Conservation (phyloP, 1,284 basidiomycete genomes). For the Rhodotorula sp. region DNA sequence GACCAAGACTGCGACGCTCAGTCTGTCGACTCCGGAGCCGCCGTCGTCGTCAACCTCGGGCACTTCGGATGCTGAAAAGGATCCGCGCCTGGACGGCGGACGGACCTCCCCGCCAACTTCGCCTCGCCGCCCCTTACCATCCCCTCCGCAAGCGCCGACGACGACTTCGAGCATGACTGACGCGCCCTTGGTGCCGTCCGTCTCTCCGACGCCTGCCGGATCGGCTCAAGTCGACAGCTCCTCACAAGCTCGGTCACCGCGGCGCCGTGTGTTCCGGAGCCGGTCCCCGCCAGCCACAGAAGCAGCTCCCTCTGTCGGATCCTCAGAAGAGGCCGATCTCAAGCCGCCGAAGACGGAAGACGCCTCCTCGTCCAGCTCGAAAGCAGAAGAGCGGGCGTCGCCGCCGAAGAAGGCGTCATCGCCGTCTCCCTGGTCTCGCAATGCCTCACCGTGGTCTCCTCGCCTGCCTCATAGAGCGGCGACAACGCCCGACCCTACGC, state of each 20-base stretch:
- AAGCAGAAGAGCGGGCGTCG: neutral
- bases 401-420: neutral
- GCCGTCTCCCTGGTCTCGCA: conserved; percentile 3
- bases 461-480: neutral
- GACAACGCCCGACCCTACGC: neutral
- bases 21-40: no score
- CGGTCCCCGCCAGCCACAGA: no score
- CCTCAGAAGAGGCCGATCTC: no score
- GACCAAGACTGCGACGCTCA: no score
- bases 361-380: neutral
- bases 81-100: no score
- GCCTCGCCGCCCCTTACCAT: neutral
- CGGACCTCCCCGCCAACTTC: neutral
- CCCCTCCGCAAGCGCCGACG: neutral
- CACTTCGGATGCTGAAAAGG: no score
- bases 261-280: neutral
- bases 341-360: neutral
- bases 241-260: neutral
- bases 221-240: neutral
- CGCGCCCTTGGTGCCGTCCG: neutral
- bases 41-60: no score
- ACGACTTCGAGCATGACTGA: neutral
- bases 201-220: neutral
- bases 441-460: conserved; percentile 1
- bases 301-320: no score